Evolutionary conservation across 768 basidiomycete species (phyloP).

Genomic region (Pleurotus tuber-regium): DNA sequence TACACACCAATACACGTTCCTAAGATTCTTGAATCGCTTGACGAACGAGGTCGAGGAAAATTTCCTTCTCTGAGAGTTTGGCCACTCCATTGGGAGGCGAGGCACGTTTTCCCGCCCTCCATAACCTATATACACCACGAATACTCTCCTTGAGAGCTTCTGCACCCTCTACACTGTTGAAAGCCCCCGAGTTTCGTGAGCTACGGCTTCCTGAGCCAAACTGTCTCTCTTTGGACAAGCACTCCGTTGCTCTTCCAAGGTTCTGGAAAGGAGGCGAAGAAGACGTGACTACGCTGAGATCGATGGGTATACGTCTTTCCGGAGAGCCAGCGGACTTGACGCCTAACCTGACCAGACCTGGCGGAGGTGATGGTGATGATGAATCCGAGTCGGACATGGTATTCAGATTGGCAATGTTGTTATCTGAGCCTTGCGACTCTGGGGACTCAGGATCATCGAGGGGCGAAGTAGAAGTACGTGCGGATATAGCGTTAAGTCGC

Average conservation of each 20-base stretch:
- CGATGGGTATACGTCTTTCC: conserved; percentile 4
- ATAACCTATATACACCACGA: conserved; percentile 55
- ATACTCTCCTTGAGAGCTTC: conserved; percentile 51
- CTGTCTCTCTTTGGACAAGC: conserved; percentile 3
- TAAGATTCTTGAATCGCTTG: conserved; percentile 22
- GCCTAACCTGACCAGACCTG: conserved; percentile 10
- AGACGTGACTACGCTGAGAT: conserved; percentile 15
- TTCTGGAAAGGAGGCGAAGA: conserved; percentile 12
- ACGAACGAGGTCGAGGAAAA: conserved; percentile 38
- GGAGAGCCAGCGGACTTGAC: conserved; percentile 8
- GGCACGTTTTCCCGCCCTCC: conserved; percentile 40
- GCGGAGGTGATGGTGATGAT: conserved; percentile 13
- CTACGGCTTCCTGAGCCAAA: not conserved
- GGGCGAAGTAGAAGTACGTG: conserved; percentile 22
- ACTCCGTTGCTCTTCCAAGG: not conserved
- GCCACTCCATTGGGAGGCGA: conserved; percentile 9
- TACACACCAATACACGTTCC: not conserved
- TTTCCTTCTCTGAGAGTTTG: conserved; percentile 23
- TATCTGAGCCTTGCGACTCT: conserved; percentile 10
- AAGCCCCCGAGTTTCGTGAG: conserved; percentile 1
- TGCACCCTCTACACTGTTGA: too few relatives aligned
- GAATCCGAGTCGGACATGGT: conserved; percentile 14
- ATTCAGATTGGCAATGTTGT: conserved; percentile 11
- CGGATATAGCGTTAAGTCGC: conserved; percentile 35
- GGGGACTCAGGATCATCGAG: conserved; percentile 22